A percentile compares a stretch with the other conserved stretches of the same genome.
Conservation (phyloP, 177 flowering plant species). For the Tripterygium wilfordii region DNA sequence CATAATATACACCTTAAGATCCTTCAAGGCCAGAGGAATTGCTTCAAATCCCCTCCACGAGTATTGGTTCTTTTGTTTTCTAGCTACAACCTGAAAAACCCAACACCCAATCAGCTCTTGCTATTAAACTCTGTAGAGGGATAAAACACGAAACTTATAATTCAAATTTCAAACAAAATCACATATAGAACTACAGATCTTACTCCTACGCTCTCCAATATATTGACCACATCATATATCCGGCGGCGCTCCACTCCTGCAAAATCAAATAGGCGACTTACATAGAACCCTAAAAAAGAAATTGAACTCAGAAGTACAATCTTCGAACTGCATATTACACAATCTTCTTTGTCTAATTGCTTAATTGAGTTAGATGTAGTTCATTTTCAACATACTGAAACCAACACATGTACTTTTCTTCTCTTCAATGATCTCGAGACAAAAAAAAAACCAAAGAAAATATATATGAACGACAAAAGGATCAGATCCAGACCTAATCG, state of each 20-base stretch:
- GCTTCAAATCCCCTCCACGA: conserved; percentile 74
- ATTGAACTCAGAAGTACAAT: too few relatives aligned
- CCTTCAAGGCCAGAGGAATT: conserved; percentile 54
- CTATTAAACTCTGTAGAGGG: background rate
- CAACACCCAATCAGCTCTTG: conserved; percentile 4
- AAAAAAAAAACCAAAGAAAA: background rate
- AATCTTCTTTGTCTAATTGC: too few relatives aligned
- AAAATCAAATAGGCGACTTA: conserved; percentile 1
- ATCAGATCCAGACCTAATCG: conserved; percentile 25
- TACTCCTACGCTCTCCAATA: conserved; percentile 82
- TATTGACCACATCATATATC: conserved; percentile 84
- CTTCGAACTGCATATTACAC: too few relatives aligned
- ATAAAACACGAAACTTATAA: background rate
- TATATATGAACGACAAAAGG: background rate
- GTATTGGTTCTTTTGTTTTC: conserved; percentile 72
- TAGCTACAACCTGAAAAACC: conserved; percentile 46
- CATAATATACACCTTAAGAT: conserved; percentile 41
- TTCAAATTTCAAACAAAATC: background rate
- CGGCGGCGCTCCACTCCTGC: conserved; percentile 86
- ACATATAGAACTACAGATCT: conserved; percentile 12
- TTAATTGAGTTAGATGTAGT: background rate
- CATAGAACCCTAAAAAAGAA: too few relatives aligned
- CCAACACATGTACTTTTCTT: background rate
- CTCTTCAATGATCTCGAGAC: background rate
- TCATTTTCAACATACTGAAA: background rate